These are phyloP conservation scores for Potentilla sterilis DNA, from an alignment of 306 rosid genomes.

Conservation along the genomic window DNA sequence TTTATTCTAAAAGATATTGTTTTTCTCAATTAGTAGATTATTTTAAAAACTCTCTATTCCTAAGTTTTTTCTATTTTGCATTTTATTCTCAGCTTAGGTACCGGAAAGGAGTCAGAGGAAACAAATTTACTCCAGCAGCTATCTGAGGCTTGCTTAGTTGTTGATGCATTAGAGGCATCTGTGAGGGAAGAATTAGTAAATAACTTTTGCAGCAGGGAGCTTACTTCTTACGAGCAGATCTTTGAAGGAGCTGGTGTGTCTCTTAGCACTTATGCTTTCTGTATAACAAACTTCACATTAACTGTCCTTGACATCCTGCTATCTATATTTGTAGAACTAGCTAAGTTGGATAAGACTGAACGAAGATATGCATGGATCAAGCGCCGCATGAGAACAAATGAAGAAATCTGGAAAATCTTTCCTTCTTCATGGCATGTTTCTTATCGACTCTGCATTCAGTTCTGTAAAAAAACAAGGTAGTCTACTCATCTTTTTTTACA, in stretches of 20 bases:
- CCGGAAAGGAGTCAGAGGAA: slow-evolving; percentile 98
- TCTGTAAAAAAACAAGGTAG: slow-evolving; percentile 95
- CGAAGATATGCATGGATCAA: slow-evolving; percentile 99
- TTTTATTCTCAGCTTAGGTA: slow-evolving; percentile 87
- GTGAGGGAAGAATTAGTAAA: slow-evolving; percentile 97
- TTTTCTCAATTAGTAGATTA: not conserved
- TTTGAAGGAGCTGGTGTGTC: slow-evolving; percentile 98
- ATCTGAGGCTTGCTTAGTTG: slow-evolving; percentile 98
- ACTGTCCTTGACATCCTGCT: slow-evolving; percentile 19
- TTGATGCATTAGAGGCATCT: slow-evolving; percentile 96
- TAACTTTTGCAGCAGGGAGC: slow-evolving; percentile 91
- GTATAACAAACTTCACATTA: slow-evolving; percentile 14
- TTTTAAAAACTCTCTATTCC: not conserved
- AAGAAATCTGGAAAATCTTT: slow-evolving; percentile 94
- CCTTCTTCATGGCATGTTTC: slow-evolving; percentile 97
- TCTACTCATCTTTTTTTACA: slow-evolving; percentile 20
- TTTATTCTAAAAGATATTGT: not conserved
- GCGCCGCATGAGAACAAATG: slow-evolving; percentile 96
- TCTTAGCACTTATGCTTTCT: slow-evolving; percentile 18
- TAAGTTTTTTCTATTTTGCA: slow-evolving; percentile 30
- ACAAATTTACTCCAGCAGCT: slow-evolving; percentile 77
- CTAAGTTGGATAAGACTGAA: slow-evolving; percentile 95
- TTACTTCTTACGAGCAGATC: slow-evolving; percentile 93
- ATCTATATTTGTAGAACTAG: slow-evolving; percentile 56
- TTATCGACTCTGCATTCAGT: slow-evolving; percentile 88